Evolutionary conservation across 176 grass and related monocot species (phyloP), one percentile per base, ranked within the genome.

Genomic region (Oryza rufipogon): DNA sequence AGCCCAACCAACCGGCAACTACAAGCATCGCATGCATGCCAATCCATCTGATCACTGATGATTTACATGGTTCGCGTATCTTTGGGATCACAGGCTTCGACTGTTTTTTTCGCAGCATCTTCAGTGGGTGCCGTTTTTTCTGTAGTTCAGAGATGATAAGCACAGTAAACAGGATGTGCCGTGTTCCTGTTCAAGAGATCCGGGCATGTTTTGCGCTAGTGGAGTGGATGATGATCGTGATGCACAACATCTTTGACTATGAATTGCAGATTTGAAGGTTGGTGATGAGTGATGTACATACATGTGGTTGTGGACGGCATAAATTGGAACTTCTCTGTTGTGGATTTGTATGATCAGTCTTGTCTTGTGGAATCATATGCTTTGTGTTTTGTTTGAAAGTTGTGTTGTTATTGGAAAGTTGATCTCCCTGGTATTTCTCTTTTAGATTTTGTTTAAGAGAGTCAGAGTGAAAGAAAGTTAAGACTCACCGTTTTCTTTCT

Each of bases 101-200:
- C 15, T 19, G 71, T 73, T 16, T 32, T 30, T 23, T 22, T 47
- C 32, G 64, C 82, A 68, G 77, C 63, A n/a, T 68, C 30, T 32
- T 32, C 16, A 19, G 14, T 17, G 45, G 45, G 45, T 51, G 42
- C 54, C 34, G 7, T 72, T 38, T 26, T 38, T 48, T 17, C 76
- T 86, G 34, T 66, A 77, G 64, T 16, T 15, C 22, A 67, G 56
- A 72, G 71, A 23, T 33, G 45, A 66, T 65, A 44, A 11, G 44
- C 4, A 65, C 86, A 73, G 54, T 4, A 83, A 56, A 23, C 26
- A 58, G 48, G 63, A 20, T 23, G 22, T 15, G n/a, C 45, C 25
- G 26, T 48, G 68, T 75, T 81, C 12, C 73, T 15, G 1, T 64
- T 32, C 42, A 68, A 77, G 20, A 48, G 64, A 60, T 63, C 44